Evolutionary conservation across 2,329 filamentous ascomycete genomes (phyloP).

Genomic region (Esteya vermicola): DNA sequence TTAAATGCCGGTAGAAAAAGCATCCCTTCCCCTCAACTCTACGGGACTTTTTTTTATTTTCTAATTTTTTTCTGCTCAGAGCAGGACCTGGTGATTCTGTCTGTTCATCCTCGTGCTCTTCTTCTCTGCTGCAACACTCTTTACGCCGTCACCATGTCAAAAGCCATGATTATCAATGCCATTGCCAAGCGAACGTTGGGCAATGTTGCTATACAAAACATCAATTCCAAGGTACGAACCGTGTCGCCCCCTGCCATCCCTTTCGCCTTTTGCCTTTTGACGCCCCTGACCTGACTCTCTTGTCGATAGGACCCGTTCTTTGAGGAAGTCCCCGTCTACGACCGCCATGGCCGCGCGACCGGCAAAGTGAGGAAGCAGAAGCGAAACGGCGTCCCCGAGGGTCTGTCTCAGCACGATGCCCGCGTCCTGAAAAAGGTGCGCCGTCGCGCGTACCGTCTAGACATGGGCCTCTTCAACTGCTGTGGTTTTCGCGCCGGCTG

Average conservation of each 20-base stretch:
- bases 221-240: conserved; percentile 12
- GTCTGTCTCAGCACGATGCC: conserved; percentile 70
- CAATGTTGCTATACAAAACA: conserved; percentile 12
- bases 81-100: too few species aligned
- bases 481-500: conserved; percentile 78
- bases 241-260: neutral
- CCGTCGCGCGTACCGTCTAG: conserved; percentile 69
- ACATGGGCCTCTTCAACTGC: conserved; percentile 71
- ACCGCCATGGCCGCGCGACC: conserved; percentile 46
- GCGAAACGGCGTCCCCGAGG: conserved; percentile 71
- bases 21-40: too few species aligned
- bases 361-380: conserved; percentile 71
- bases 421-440: conserved; percentile 77
- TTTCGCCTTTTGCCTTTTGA: neutral
- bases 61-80: too few species aligned
- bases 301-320: conserved; percentile 69
- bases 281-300: too few species aligned
- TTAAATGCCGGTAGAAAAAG: too few species aligned
- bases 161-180: conserved; percentile 8
- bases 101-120: too few species aligned
- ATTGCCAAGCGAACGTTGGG: conserved; percentile 11
- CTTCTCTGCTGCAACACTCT: neutral
- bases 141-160: conserved; percentile 7
- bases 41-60: too few species aligned
- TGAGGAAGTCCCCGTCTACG: conserved; percentile 63